These are phyloP conservation scores for Magnolia kwangsiensis DNA, from an alignment of 164 flowering plant genomes.

Conservation along the genomic window DNA sequence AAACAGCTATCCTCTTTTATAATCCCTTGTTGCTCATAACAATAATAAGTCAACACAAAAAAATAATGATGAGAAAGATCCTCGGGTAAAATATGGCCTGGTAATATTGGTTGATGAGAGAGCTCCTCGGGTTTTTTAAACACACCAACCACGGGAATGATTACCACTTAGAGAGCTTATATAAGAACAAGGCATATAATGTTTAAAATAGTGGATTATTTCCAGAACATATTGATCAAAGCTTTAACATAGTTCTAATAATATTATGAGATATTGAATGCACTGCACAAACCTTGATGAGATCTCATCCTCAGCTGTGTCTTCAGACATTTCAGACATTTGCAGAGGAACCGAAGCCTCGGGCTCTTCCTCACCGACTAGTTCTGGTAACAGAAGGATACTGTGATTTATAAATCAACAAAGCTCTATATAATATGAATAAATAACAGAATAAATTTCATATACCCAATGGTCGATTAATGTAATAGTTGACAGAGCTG, in stretches of 20 bases:
- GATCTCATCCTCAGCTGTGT: constrained; percentile 62
- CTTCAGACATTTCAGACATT: constrained; percentile 45
- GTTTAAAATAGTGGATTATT: not conserved
- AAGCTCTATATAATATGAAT: not conserved
- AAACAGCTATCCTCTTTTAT: too few species aligned
- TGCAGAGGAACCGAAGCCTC: constrained; percentile 53
- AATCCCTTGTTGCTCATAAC: too few species aligned
- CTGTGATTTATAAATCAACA: not conserved
- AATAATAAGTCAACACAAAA: too few species aligned
- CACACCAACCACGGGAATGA: not conserved
- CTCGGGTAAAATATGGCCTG: too few species aligned
- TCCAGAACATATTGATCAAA: not conserved
- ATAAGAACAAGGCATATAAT: not conserved
- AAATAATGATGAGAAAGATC: too few species aligned
- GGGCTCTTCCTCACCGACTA: constrained; percentile 57
- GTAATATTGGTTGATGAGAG: too few species aligned
- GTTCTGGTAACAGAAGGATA: constrained; percentile 30
- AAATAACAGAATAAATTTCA: not conserved
- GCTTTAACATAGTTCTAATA: not conserved
- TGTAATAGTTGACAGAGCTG: constrained; percentile 60
- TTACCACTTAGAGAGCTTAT: not conserved
- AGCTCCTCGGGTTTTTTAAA: too few species aligned
- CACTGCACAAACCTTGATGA: constrained; percentile 67
- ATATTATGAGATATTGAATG: not conserved
- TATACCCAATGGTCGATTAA: constrained; percentile 77